Base-by-base conservation (phyloP, 2,329 filamentous ascomycete genomes). In the Aspergillus clavatus region DNA sequence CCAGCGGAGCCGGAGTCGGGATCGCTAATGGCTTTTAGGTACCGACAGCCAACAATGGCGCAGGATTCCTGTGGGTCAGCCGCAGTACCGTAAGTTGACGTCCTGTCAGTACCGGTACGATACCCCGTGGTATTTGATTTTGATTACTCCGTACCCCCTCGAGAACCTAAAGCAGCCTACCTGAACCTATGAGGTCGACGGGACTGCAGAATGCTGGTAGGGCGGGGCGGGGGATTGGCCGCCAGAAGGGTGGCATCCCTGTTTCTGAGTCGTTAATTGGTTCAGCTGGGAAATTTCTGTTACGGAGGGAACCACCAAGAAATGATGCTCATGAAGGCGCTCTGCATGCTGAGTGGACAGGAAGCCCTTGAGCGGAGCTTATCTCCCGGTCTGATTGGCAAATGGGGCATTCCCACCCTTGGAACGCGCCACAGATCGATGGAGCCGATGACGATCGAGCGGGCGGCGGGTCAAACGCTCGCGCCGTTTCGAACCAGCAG, bases 371-470 rank as follows among this genome's bases (percentile, higher is more conserved):
- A 47, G 45, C 45, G 44, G 49, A 47, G n/a, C 27, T 46, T 39
- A 21, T 19, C 12, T 12, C 14, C 8, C 8, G 23, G 3, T 24
- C 23, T 42, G n/a, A 62, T 62, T 62, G 58, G 58, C 29, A 29
- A 23, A 42, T 46, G 28, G 24, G 36, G 38, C 42, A 44, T 35
- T 58, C 52, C 52, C 46, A 47, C 46, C 57, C 59, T 48, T 58
- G 60, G 59, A 51, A 48, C 43, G 45, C 52, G 54, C 48, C 46
- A 55, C 35, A 58, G 59, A 63, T 61, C 56, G 58, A 52, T 61
- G 58, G 57, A 56, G 58, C 53, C 54, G 54, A 63, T 64, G 59
- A 63, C 56, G 61, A 63, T 60, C 56, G 47, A 53, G 45, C 50
- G 47, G 50, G 43, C 45, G 45, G 45, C 42, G 58, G 57, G 52